Conservation (phyloP, 2,329 filamentous ascomycete species). For the Aureobasidium namibiae region DNA sequence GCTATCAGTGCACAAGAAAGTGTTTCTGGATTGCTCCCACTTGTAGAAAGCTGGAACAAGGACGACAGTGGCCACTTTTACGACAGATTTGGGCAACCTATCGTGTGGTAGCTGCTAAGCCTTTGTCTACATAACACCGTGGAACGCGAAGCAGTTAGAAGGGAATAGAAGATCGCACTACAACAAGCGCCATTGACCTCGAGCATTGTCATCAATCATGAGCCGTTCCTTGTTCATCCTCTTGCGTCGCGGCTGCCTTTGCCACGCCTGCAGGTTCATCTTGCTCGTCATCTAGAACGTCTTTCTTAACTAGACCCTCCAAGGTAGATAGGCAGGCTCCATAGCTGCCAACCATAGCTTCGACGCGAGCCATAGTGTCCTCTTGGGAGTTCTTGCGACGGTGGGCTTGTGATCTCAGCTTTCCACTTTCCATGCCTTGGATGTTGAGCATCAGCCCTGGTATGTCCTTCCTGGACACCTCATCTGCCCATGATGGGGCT, state of each 20-base stretch:
- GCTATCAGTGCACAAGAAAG: constrained; percentile 36
- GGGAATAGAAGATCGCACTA: neutral
- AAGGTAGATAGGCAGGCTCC: constrained; percentile 8
- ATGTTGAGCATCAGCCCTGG: constrained; percentile 54
- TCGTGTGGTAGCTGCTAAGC: constrained; percentile 30
- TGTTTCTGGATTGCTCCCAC: constrained; percentile 28
- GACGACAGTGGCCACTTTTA: constrained; percentile 33
- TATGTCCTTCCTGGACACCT: constrained; percentile 20
- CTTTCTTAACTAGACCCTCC: constrained; percentile 12
- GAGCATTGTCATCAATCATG: neutral
- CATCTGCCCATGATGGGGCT: constrained; percentile 54
- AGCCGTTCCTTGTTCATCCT: neutral
- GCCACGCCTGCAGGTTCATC: neutral
- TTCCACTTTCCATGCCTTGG: constrained; percentile 11
- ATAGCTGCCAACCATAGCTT: constrained; percentile 14
- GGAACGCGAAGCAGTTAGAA: neutral
- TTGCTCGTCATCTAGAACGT: neutral
- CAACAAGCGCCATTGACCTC: neutral
- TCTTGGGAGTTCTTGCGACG: constrained; percentile 11
- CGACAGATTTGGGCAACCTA: constrained; percentile 36
- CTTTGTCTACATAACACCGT: neutral
- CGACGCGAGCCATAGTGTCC: constrained; percentile 12
- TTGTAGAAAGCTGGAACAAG: constrained; percentile 28
- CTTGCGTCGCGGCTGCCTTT: neutral
- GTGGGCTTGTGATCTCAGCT: neutral